These are phyloP conservation scores for Salvia sclarea DNA, from an alignment of 305 asterid species.

Conservation along the genomic window DNA sequence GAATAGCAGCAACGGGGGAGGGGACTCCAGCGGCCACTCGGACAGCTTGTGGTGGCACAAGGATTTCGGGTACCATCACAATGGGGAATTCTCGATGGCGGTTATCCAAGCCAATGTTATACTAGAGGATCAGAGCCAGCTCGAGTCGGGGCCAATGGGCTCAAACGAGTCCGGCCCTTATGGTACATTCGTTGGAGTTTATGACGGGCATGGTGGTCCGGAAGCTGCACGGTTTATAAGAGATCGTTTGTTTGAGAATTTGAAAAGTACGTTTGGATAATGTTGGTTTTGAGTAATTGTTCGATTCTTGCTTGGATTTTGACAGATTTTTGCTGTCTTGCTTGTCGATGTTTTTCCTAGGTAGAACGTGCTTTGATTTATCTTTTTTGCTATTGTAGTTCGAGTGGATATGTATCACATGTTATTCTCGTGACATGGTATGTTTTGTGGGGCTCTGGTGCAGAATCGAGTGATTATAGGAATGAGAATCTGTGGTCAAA, in stretches of 20 bases:
- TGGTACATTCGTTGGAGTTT: constrained; percentile 72
- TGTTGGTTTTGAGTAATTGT: background rate
- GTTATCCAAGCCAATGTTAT: constrained; percentile 54
- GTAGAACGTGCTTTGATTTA: background rate
- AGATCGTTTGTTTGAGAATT: constrained; percentile 49
- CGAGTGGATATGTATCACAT: constrained; percentile 9
- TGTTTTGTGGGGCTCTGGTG: constrained; percentile 15
- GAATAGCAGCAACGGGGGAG: constrained; percentile 42
- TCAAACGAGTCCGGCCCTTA: constrained; percentile 49
- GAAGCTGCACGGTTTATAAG: constrained; percentile 58
- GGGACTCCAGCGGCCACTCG: constrained; percentile 40
- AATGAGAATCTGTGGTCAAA: constrained; percentile 34
- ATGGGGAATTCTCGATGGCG: constrained; percentile 74
- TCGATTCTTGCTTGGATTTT: background rate
- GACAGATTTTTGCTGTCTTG: background rate
- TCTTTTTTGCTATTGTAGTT: background rate
- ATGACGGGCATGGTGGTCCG: constrained; percentile 75
- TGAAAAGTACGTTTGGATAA: constrained; percentile 52
- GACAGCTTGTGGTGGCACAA: constrained; percentile 72
- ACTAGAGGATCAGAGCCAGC: constrained; percentile 70
- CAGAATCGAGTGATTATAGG: constrained; percentile 10
- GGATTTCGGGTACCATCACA: constrained; percentile 54
- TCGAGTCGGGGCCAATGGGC: constrained; percentile 68
- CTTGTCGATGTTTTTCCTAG: background rate
- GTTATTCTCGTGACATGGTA: constrained; percentile 16